Base-by-base conservation (phyloP, 495 filamentous ascomycete species). In the Polyplosphaeria fusca region DNA sequence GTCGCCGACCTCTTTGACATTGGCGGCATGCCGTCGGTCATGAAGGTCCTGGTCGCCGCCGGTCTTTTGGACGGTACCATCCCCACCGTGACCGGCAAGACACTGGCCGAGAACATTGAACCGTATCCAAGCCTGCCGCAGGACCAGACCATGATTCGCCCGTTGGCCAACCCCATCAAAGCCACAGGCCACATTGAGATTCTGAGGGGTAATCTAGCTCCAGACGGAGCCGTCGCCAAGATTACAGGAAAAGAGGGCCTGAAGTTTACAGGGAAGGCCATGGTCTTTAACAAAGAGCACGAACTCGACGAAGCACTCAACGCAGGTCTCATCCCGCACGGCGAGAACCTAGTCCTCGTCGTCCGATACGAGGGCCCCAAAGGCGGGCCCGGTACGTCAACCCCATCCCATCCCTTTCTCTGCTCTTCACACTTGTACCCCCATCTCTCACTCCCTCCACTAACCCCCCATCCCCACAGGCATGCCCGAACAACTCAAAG, bases 1-100 rank as follows among this genome's bases (percentile, higher is more conserved):
- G 95, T 96, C 87, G 89, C 91, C 43, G 93, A 98, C 66, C 79
- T 98, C n/a, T 95, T 91, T 72, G 84, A 89, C 45, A 84, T 96
- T 56, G 93, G 93, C 51, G 93, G 93, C 46, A 87, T 91, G 24
- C 91, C 93, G 0, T 83, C 88, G 0, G 90, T 98, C 5, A 82
- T 96, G 72, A 98, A 98, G 74, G 81, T 94, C 58, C 80, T 98
- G 38, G 86, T 95, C 57, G 88, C 87, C 4, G 85, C 85, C 0
- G 83, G 83, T 16, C 75, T 95, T 22, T 82, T 98, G 20, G 85
- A 96, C 68, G 93, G 93, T 48, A 72, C 77, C 60, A 88, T 95
- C 62, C 82, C 80, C 2, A 96, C 93, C n/a, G 85, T 98, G 23
- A 98, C 93, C 0, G 93, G 93, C 56, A 87, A 85, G 63, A 92